A percentile compares a stretch with the other conserved stretches of the same genome.
Evolutionary conservation across 805 yeast genomes (phyloP).

Genomic region (Henningerozyma blattae): DNA sequence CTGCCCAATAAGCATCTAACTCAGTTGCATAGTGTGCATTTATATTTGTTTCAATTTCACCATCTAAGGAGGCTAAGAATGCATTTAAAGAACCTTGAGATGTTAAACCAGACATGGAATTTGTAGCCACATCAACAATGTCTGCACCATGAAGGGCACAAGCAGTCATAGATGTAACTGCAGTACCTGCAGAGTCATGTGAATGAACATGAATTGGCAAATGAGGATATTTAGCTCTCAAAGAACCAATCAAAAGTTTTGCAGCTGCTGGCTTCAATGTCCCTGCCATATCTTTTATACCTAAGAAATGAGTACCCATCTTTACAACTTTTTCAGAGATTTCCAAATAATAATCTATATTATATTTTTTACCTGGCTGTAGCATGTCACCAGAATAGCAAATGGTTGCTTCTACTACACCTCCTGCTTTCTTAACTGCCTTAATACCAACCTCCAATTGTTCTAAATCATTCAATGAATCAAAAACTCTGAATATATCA

Average conservation of each 20-base stretch:
- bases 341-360: slow-evolving; percentile 72
- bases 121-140: slow-evolving; percentile 91
- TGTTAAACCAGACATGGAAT: slow-evolving; percentile 95
- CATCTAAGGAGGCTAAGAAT: slow-evolving; percentile 79
- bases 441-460: slow-evolving; percentile 93
- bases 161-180: slow-evolving; percentile 90
- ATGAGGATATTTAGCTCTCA: slow-evolving; percentile 77
- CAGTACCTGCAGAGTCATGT: slow-evolving; percentile 98
- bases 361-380: slow-evolving; percentile 86
- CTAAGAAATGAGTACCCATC: slow-evolving; percentile 91
- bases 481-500: slow-evolving; percentile 93
- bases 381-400: slow-evolving; percentile 99
- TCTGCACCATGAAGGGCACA: slow-evolving; percentile 94
- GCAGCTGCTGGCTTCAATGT: slow-evolving; percentile 94
- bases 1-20: slow-evolving; percentile 92
- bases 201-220: slow-evolving; percentile 96
- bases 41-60: slow-evolving; percentile 65
- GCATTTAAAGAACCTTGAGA: slow-evolving; percentile 96
- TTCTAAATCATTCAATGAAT: slow-evolving; percentile 89
- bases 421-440: slow-evolving; percentile 95
- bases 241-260: slow-evolving; percentile 56
- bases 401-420: slow-evolving; percentile 94
- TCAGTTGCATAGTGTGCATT: slow-evolving; percentile 56
- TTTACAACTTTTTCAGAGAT: slow-evolving; percentile 72
- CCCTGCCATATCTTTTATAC: slow-evolving; percentile 99